These are phyloP conservation scores for Gleditsia sinensis DNA, from an alignment of 306 rosid species.

Conservation along the genomic window DNA sequence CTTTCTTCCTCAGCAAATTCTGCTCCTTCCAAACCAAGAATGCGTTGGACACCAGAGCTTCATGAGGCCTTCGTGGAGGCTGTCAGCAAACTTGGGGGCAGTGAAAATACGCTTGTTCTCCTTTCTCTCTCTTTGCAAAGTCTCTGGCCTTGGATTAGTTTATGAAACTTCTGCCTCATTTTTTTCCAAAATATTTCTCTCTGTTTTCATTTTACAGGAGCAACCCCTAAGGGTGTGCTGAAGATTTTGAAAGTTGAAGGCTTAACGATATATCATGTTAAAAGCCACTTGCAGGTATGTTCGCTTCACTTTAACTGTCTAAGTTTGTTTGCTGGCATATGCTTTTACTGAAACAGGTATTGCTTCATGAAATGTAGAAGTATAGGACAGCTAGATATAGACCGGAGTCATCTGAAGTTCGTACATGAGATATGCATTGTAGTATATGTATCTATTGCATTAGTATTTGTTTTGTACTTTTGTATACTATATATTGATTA, in stretches of 20 bases:
- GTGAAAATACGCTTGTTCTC: constrained; percentile 78
- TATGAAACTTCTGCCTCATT: constrained; percentile 37
- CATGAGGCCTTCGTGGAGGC: constrained; percentile 99
- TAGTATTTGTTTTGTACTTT: neutral
- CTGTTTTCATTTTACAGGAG: constrained; percentile 58
- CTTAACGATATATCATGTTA: constrained; percentile 96
- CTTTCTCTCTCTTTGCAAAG: constrained; percentile 26
- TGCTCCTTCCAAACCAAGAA: constrained; percentile 74
- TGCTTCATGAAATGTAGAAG: constrained; percentile 73
- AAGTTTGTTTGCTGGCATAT: constrained; percentile 33
- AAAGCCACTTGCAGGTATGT: constrained; percentile 95
- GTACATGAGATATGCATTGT: constrained; percentile 49
- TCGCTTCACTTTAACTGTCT: constrained; percentile 16
- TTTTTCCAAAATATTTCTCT: neutral
- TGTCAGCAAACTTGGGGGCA: constrained; percentile 93
- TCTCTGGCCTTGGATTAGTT: constrained; percentile 7
- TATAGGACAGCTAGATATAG: constrained; percentile 99
- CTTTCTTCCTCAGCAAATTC: constrained; percentile 66
- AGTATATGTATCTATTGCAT: constrained; percentile 16
- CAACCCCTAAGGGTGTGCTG: constrained; percentile 98
- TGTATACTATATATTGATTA: constrained; percentile 3
- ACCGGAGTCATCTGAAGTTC: constrained; percentile 93
- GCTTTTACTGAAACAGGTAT: constrained; percentile 35
- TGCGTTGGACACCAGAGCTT: constrained; percentile 99
- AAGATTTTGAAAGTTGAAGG: constrained; percentile 95